Evolutionary conservation across 257 asterid genomes (phyloP).

Genomic region (Capsicum chinense): DNA sequence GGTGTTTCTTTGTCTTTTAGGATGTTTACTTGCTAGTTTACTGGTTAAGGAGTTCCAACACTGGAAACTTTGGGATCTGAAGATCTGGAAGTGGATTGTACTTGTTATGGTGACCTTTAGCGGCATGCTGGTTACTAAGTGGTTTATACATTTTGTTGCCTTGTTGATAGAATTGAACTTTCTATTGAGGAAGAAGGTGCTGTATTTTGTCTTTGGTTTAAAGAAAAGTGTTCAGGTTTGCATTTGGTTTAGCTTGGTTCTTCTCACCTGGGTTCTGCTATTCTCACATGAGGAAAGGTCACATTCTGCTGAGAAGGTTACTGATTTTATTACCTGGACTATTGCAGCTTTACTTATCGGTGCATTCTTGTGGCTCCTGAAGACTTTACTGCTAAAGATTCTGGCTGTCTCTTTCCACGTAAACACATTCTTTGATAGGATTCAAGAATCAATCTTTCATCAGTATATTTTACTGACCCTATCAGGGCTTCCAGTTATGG

Average conservation of each 20-base stretch:
- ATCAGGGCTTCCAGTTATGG: slow-evolving; percentile 78
- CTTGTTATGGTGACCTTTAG: slow-evolving; percentile 78
- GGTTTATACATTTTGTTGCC: slow-evolving; percentile 69
- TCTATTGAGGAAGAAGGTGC: slow-evolving; percentile 68
- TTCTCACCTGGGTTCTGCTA: slow-evolving; percentile 66
- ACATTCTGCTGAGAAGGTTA: slow-evolving; percentile 36
- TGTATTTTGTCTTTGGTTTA: slow-evolving; percentile 76
- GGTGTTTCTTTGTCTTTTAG: slow-evolving; percentile 57
- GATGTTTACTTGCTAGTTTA: slow-evolving; percentile 60
- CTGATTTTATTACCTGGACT: slow-evolving; percentile 75
- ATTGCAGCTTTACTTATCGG: slow-evolving; percentile 66
- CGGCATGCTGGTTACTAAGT: slow-evolving; percentile 66
- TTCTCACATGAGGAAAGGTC: slow-evolving; percentile 54
- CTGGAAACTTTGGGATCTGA: slow-evolving; percentile 56
- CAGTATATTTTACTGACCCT: slow-evolving; percentile 69
- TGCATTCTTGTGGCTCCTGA: slow-evolving; percentile 74
- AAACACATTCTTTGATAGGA: slow-evolving; percentile 78
- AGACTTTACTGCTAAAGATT: slow-evolving; percentile 72
- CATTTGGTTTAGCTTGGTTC: slow-evolving; percentile 71
- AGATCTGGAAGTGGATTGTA: slow-evolving; percentile 71
- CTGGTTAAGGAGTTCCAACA: slow-evolving; percentile 49
- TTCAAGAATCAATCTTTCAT: slow-evolving; percentile 74
- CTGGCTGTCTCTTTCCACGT: slow-evolving; percentile 85
- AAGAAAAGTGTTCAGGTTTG: slow-evolving; percentile 72
- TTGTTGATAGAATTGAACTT: slow-evolving; percentile 77